phyloP scores from a whole-genome alignment of 352 stramenopile species.

The Globisporangium cederbergense region DNA sequence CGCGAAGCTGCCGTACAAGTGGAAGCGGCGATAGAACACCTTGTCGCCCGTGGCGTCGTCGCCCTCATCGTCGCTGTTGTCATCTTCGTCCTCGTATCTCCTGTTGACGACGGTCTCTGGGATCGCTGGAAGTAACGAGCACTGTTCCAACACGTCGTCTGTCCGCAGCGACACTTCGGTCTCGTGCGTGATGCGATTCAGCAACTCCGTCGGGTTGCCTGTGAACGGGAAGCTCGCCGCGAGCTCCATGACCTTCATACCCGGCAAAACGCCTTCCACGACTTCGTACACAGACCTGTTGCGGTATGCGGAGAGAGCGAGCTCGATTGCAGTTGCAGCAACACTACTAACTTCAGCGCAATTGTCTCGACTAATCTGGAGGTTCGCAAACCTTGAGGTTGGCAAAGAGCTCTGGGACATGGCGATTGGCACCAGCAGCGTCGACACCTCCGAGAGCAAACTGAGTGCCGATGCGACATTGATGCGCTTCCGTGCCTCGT shows the following conservation, averaged over 20 bases:
- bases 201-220: constrained; percentile 28
- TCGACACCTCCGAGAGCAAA: constrained; percentile 53
- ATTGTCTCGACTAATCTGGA: constrained; percentile 26
- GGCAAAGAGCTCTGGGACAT: constrained; percentile 32
- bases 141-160: constrained; percentile 18
- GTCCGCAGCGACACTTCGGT: constrained; percentile 5
- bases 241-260: constrained; percentile 59
- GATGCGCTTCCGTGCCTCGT: constrained; percentile 47
- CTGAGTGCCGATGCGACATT: constrained; percentile 67
- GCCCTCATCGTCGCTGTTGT: constrained; percentile 6
- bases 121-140: constrained; percentile 42
- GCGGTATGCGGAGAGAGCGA: constrained; percentile 42
- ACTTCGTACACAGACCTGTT: constrained; percentile 34
- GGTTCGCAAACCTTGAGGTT: constrained; percentile 24
- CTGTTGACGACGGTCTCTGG: background rate
- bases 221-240: constrained; percentile 37
- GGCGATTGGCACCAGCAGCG: constrained; percentile 53
- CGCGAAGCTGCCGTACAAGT: constrained; percentile 47
- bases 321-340: constrained; percentile 51
- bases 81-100: constrained; percentile 15
- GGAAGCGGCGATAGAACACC: constrained; percentile 38
- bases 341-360: constrained; percentile 29
- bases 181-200: constrained; percentile 26
- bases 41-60: constrained; percentile 12
- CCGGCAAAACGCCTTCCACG: constrained; percentile 39